These are phyloP conservation scores for Xylaria sp. DNA, from an alignment of 2,329 filamentous ascomycete species.

Conservation along the genomic window DNA sequence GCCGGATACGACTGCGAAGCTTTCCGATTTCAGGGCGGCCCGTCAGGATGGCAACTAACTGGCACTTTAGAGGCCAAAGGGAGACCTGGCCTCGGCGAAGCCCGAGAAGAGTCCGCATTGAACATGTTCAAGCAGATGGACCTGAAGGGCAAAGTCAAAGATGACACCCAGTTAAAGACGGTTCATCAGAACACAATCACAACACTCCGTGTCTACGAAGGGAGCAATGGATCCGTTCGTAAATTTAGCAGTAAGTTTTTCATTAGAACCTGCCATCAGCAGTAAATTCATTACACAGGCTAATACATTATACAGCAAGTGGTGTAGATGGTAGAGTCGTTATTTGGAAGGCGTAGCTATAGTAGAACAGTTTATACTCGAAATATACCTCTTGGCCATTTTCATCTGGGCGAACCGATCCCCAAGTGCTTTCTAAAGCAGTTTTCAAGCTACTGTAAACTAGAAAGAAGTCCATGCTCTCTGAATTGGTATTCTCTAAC, in stretches of 20 bases:
- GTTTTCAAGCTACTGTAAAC: background rate
- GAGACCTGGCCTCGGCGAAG: conserved; percentile 67
- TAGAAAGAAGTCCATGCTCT: background rate
- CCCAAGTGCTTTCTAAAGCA: background rate
- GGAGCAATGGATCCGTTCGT: conserved; percentile 69
- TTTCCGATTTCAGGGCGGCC: conserved; percentile 84
- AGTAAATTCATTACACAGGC: conserved; percentile 31
- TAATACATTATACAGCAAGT: conserved; percentile 66
- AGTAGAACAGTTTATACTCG: conserved; percentile 1
- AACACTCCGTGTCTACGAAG: conserved; percentile 81
- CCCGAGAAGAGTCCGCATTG: conserved; percentile 87
- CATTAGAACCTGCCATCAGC: background rate
- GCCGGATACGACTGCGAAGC: conserved; percentile 92
- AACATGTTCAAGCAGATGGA: conserved; percentile 99
- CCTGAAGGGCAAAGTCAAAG: conserved; percentile 89
- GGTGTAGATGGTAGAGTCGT: conserved; percentile 86
- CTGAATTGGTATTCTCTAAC: background rate
- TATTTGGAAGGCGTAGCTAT: conserved; percentile 73
- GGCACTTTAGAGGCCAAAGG: conserved; percentile 83
- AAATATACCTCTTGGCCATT: conserved; percentile 6
- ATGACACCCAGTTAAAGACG: conserved; percentile 94
- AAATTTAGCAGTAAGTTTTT: conserved; percentile 85
- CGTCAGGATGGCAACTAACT: conserved; percentile 82
- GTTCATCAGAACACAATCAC: conserved; percentile 97
- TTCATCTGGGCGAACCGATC: background rate